These are phyloP conservation scores for Fusarium decemcellulare DNA, from an alignment of 2,329 filamentous ascomycete genomes.

Conservation along the genomic window DNA sequence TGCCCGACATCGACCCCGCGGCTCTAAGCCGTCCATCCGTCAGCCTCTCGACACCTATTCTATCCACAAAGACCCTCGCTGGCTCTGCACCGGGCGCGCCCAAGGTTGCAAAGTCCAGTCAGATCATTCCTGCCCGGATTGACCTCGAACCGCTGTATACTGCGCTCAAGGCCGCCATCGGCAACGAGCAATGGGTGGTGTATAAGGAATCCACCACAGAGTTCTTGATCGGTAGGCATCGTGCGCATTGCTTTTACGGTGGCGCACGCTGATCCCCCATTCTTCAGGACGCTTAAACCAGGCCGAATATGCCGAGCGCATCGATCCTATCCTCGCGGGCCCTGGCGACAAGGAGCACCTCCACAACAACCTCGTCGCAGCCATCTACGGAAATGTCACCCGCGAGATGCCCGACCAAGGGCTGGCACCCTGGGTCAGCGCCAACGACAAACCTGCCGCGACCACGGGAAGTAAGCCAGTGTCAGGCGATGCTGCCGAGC, in stretches of 20 bases:
- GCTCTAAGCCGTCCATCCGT: conserved; percentile 74
- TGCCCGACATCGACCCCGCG: conserved; percentile 81
- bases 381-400: conserved; percentile 78
- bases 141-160: conserved; percentile 77
- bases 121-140: conserved; percentile 75
- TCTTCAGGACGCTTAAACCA: conserved; percentile 73
- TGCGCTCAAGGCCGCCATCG: conserved; percentile 71
- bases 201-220: conserved; percentile 76
- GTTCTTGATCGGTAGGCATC: conserved; percentile 71
- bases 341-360: conserved; percentile 73
- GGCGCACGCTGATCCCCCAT: conserved; percentile 48
- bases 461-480: conserved; percentile 72
- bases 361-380: conserved; percentile 77
- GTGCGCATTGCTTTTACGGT: neutral
- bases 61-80: conserved; percentile 71
- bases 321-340: conserved; percentile 72
- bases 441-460: conserved; percentile 76
- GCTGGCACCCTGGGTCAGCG: conserved; percentile 79
- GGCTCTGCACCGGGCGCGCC: conserved; percentile 63
- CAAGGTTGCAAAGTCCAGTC: conserved; percentile 71
- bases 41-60: conserved; percentile 70
- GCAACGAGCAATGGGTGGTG: conserved; percentile 72
- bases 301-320: conserved; percentile 69
- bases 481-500: conserved; percentile 75
- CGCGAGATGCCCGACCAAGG: conserved; percentile 78